Evolutionary conservation across 108 stramenopile species (phyloP).

Genomic region (Schizochytrium sp.): DNA sequence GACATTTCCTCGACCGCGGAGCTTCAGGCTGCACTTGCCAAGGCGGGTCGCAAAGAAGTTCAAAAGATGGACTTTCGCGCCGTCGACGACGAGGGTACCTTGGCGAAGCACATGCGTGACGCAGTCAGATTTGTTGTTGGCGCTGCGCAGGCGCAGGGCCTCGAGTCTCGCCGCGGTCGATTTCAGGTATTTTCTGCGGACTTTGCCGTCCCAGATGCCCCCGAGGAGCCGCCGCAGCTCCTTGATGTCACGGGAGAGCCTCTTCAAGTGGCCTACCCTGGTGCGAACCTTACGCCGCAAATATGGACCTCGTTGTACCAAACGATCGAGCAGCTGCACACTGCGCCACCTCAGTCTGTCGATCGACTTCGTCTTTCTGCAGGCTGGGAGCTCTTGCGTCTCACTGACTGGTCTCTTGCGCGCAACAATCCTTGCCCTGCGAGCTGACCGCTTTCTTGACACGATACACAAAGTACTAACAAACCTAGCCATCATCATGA

Average conservation of each 20-base stretch:
- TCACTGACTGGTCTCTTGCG: not conserved
- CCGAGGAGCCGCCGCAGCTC: not conserved
- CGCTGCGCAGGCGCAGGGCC: not conserved
- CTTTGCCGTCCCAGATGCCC: not conserved
- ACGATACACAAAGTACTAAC: too few relatives aligned
- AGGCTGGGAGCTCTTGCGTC: not conserved
- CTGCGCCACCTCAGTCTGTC: not conserved
- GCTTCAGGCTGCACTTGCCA: not conserved
- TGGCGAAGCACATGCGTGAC: not conserved
- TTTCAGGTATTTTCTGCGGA: not conserved
- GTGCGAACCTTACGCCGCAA: not conserved
- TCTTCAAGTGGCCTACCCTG: not conserved
- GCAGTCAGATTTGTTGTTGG: not conserved
- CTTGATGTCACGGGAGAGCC: not conserved
- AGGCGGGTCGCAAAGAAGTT: not conserved
- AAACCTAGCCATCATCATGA: too few relatives aligned
- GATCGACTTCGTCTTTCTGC: not conserved
- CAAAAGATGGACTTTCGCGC: not conserved
- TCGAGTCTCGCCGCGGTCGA: not conserved
- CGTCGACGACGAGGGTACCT: not conserved
- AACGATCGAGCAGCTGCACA: not conserved
- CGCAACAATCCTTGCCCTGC: not conserved
- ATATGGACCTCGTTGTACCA: not conserved
- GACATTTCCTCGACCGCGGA: not conserved
- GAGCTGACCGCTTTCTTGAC: too few relatives aligned